A percentile compares a stretch with the other conserved stretches of the same genome.
phyloP scores from a whole-genome alignment of 441 rosid genomes.

The Croton laevigatus region DNA sequence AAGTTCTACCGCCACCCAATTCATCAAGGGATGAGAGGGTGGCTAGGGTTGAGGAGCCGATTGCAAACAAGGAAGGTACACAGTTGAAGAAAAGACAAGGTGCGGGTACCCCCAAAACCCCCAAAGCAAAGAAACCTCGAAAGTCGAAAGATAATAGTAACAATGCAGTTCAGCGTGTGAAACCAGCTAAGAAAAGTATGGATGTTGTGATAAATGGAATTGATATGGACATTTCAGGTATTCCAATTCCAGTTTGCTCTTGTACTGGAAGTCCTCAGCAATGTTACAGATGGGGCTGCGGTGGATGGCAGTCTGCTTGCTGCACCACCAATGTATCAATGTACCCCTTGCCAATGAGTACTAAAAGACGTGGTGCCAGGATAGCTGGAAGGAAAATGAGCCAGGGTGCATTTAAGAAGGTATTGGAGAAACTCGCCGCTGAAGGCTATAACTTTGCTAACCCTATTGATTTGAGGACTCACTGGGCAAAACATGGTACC shows the following conservation, averaged over 20 bases:
- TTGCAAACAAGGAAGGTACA: conserved; percentile 37
- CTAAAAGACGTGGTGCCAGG: conserved; percentile 83
- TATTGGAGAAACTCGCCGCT: conserved; percentile 71
- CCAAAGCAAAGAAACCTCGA: conserved; percentile 71
- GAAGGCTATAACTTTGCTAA: conserved; percentile 71
- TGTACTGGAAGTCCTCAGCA: conserved; percentile 85
- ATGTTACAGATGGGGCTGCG: conserved; percentile 95
- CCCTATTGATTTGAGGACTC: conserved; percentile 82
- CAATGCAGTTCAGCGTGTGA: conserved; percentile 44
- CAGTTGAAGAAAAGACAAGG: conserved; percentile 58
- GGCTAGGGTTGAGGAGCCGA: conserved; percentile 50
- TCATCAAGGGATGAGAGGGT: conserved; percentile 44
- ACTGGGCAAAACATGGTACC: conserved; percentile 99
- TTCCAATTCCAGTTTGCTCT: conserved; percentile 89
- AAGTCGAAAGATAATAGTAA: conserved; percentile 60
- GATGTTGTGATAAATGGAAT: conserved; percentile 85
- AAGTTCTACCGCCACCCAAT: conserved; percentile 52
- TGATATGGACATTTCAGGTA: conserved; percentile 74
- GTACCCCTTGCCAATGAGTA: conserved; percentile 91
- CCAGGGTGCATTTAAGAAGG: conserved; percentile 93
- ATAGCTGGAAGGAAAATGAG: conserved; percentile 98
- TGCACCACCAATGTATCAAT: conserved; percentile 86
- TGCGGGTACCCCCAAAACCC: conserved; percentile 43
- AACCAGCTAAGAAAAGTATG: conserved; percentile 75
- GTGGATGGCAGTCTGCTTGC: conserved; percentile 98